phyloP scores from a whole-genome alignment of 805 yeast species.

The Kockiozyma suomiensis region DNA sequence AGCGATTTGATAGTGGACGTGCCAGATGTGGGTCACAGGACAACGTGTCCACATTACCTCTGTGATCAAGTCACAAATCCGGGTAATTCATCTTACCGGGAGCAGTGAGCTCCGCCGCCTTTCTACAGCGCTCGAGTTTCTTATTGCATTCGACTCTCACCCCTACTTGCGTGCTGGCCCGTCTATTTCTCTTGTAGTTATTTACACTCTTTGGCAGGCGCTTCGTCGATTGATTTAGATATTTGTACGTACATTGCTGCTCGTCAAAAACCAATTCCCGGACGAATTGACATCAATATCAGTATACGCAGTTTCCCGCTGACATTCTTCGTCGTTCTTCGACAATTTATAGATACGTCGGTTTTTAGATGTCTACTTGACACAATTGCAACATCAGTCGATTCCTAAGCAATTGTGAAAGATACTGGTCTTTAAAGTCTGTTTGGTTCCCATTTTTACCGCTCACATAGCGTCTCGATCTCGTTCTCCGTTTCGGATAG shows the following conservation, averaged over 20 bases:
- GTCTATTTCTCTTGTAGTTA: neutral
- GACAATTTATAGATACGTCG: neutral
- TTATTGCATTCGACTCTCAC: neutral
- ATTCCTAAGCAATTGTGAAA: neutral
- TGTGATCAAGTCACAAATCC: slow-evolving; percentile 1
- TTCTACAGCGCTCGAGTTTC: slow-evolving; percentile 2
- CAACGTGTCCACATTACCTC: slow-evolving; percentile 1
- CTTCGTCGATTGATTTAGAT: neutral
- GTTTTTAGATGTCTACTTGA: slow-evolving; percentile 8
- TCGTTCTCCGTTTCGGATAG: neutral
- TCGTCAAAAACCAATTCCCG: neutral
- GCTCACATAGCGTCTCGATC: neutral
- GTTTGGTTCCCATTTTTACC: neutral
- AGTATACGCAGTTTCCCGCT: neutral
- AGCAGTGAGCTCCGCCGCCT: neutral
- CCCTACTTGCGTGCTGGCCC: neutral
- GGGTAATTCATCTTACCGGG: slow-evolving; percentile 3
- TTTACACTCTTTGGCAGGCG: neutral
- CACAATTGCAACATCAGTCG: neutral
- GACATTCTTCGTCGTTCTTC: slow-evolving; percentile 11
- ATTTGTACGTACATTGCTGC: neutral
- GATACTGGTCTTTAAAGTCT: too few relatives aligned
- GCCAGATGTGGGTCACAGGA: neutral
- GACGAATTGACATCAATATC: neutral
- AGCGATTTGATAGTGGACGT: neutral